Conservation (phyloP, 176 grass and related monocot species). For the Avena insularis region DNA sequence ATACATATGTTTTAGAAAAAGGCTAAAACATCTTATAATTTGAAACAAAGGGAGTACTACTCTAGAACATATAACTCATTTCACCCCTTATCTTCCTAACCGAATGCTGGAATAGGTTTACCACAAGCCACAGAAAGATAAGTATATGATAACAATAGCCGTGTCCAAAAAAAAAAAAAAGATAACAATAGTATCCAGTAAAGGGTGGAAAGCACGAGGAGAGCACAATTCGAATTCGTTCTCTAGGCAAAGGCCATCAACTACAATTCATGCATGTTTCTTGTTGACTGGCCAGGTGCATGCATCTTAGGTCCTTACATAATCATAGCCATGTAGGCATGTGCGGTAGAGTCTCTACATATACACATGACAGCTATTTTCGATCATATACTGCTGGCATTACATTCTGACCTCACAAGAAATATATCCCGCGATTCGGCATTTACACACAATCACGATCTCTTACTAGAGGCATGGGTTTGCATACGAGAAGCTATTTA, state of each 20-base stretch:
- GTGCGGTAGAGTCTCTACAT: background rate
- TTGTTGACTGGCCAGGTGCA: background rate
- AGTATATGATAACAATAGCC: background rate
- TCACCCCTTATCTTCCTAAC: background rate
- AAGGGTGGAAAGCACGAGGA: background rate
- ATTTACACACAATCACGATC: background rate
- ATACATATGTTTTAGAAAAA: too few relatives aligned
- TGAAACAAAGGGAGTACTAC: too few relatives aligned
- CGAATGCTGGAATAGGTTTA: too few relatives aligned
- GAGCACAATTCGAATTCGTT: conserved; percentile 24
- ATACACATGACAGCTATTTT: background rate
- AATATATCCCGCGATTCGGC: background rate
- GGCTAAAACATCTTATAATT: too few relatives aligned
- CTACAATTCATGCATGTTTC: conserved; percentile 25
- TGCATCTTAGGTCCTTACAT: background rate
- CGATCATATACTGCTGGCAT: background rate
- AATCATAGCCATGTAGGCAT: background rate
- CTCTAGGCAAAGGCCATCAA: background rate
- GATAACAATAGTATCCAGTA: background rate
- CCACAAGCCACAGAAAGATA: background rate
- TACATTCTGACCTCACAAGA: background rate
- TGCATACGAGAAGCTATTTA: background rate
- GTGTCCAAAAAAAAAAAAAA: too few relatives aligned
- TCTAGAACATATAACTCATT: background rate
- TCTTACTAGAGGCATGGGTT: background rate